Base-by-base conservation (phyloP, 2,329 filamentous ascomycete genomes). In the Pleomassaria siparia region DNA sequence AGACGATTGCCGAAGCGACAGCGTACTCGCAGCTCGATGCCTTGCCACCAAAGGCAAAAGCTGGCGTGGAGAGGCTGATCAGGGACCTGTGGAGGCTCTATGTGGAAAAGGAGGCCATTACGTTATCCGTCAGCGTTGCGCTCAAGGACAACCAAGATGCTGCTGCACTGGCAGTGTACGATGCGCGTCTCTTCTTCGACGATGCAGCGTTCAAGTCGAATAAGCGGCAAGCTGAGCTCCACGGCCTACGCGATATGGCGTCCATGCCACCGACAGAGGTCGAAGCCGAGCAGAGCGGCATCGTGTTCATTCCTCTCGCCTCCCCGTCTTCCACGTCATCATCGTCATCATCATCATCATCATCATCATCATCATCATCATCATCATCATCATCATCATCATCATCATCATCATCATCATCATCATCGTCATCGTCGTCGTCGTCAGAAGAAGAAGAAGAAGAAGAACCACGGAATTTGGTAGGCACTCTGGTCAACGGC, bases 401-500 rank as follows among this genome's bases (percentile, higher is more conserved):
- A n/a, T n/a, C n/a, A n/a, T n/a, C n/a, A n/a, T n/a, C n/a, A n/a
- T n/a, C n/a, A n/a, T n/a, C n/a, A n/a, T n/a, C n/a, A n/a, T n/a
- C n/a, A n/a, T n/a, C n/a, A n/a, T n/a, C n/a, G n/a, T n/a, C n/a
- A n/a, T n/a, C n/a, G n/a, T n/a, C n/a, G n/a, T n/a, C n/a, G n/a
- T n/a, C n/a, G n/a, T n/a, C n/a, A n/a, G n/a, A n/a, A n/a, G 36
- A 29, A 37, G 5, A 44, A 50, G 35, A 40, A 42, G 8, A 40
- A 28, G 15, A 62, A 46, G 25, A 41, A 2, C 74, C 75, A 0
- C 64, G 75, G 44, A 82, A 79, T 44, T 84, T 84, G 52, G 85
- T 95, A 44, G 91, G 89, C 29, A 95, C 88, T 0, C 76, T 95
- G 10, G 89, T 95, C 54, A 96, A 96, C 63, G 90, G 91, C 35